Percentiles rank a stretch among this genome's conserved stretches.
Conservation (phyloP, 768 basidiomycete species). For the Rhodotorula taiwanensis region DNA sequence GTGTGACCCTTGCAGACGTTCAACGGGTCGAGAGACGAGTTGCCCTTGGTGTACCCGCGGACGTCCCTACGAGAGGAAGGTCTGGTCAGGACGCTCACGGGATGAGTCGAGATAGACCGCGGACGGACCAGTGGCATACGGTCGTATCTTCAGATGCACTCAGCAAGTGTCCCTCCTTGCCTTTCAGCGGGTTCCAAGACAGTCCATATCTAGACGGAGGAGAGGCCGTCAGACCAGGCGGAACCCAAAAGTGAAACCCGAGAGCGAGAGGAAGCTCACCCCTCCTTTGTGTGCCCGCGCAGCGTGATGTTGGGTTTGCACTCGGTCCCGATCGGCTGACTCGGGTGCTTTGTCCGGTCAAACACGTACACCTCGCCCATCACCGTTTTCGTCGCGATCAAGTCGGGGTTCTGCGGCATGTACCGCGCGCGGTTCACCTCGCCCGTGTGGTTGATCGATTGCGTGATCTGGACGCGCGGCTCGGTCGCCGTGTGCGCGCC, state of each 20-base stretch:
- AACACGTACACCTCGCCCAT: constrained; percentile 89
- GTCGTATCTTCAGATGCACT: constrained; percentile 95
- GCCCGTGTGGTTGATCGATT: constrained; percentile 88
- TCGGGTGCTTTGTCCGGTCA: constrained; percentile 93
- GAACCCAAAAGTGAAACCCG: neutral
- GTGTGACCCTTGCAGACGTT: constrained; percentile 79
- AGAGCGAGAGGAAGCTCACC: constrained; percentile 52
- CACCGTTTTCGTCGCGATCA: constrained; percentile 90
- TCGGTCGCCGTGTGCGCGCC: constrained; percentile 82
- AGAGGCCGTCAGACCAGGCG: too few relatives aligned
- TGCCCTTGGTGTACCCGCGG: constrained; percentile 71
- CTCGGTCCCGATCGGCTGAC: constrained; percentile 70
- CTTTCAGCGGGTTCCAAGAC: constrained; percentile 70
- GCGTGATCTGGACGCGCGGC: constrained; percentile 78
- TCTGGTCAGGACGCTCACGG: neutral
- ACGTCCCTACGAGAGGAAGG: constrained; percentile 62
- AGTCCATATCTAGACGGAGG: constrained; percentile 74
- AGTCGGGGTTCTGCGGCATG: constrained; percentile 97
- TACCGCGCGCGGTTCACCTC: constrained; percentile 97
- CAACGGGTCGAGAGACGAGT: constrained; percentile 72
- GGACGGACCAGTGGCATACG: constrained; percentile 76
- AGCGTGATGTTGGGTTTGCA: constrained; percentile 87
- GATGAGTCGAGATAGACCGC: too few relatives aligned
- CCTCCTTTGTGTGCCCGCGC: constrained; percentile 85
- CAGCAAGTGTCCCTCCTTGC: constrained; percentile 70